Evolutionary conservation across 345 rosid genomes (phyloP).

Genomic region (Eucalyptus cloeziana): DNA sequence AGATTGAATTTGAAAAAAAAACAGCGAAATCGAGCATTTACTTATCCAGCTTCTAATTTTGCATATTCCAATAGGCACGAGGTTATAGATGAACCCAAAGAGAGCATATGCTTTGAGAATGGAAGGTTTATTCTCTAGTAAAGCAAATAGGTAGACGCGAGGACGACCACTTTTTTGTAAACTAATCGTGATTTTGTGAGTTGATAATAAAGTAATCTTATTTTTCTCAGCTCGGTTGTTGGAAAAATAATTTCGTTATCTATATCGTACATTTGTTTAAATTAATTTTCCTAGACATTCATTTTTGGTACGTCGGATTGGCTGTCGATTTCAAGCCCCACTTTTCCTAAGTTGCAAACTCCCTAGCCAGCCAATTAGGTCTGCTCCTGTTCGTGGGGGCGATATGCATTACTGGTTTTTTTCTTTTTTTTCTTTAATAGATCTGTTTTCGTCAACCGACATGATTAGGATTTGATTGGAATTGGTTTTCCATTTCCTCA

Average conservation of each 20-base stretch:
- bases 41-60: not conserved
- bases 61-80: not conserved
- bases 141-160: not conserved
- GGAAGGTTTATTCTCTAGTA: not conserved
- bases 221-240: not conserved
- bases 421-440: not conserved
- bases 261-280: not conserved
- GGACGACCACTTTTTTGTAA: not conserved
- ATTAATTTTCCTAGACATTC: not conserved
- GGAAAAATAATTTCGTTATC: not conserved
- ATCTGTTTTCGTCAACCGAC: not conserved
- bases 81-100: not conserved
- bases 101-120: not conserved
- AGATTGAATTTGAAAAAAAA: not conserved
- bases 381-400: not conserved
- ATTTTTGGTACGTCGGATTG: not conserved
- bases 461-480: not conserved
- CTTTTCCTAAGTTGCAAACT: not conserved
- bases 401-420: not conserved
- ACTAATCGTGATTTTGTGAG: not conserved
- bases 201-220: not conserved
- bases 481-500: not conserved
- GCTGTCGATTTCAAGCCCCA: not conserved
- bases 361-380: not conserved
- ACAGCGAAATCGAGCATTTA: not conserved